A percentile compares a stretch with the other conserved stretches of the same genome.
Conservation (phyloP, 2,329 filamentous ascomycete species). For the Stenocarpella maydis region DNA sequence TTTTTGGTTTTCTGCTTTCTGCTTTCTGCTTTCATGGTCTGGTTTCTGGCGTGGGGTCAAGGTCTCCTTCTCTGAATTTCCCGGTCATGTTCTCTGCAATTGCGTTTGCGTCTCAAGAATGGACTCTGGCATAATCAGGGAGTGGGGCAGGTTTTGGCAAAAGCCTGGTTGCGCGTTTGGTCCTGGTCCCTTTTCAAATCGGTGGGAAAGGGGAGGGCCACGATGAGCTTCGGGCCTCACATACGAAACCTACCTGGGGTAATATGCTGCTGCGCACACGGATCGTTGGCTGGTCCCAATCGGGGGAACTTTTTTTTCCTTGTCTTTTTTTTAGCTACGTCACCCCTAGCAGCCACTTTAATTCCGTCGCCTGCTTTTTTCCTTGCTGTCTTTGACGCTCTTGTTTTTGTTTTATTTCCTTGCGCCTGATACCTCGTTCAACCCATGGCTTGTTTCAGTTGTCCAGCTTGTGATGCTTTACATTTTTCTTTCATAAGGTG, state of each 20-base stretch:
- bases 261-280: conserved; percentile 51
- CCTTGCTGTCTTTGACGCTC: conserved; percentile 43
- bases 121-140: conserved; percentile 53
- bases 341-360: conserved; percentile 50
- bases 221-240: conserved; percentile 42
- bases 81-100: conserved; percentile 40
- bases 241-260: conserved; percentile 45
- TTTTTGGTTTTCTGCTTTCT: conserved; percentile 43
- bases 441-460: conserved; percentile 49
- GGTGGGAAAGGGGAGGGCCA: conserved; percentile 43
- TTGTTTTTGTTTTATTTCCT: conserved; percentile 33
- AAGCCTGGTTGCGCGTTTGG: conserved; percentile 47
- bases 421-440: conserved; percentile 67
- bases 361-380: conserved; percentile 47
- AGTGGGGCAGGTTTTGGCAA: conserved; percentile 49
- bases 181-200: conserved; percentile 37
- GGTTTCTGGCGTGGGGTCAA: conserved; percentile 38
- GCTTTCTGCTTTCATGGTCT: conserved; percentile 40
- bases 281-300: conserved; percentile 62
- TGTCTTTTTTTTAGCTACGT: conserved; percentile 58
- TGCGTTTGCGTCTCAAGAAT: conserved; percentile 44
- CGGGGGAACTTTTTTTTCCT: conserved; percentile 50
- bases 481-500: conserved; percentile 27
- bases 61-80: conserved; percentile 40
- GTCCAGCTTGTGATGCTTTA: conserved; percentile 29